Evolutionary conservation across 345 rosid species (phyloP).

Genomic region (Hirschfeldia incana): DNA sequence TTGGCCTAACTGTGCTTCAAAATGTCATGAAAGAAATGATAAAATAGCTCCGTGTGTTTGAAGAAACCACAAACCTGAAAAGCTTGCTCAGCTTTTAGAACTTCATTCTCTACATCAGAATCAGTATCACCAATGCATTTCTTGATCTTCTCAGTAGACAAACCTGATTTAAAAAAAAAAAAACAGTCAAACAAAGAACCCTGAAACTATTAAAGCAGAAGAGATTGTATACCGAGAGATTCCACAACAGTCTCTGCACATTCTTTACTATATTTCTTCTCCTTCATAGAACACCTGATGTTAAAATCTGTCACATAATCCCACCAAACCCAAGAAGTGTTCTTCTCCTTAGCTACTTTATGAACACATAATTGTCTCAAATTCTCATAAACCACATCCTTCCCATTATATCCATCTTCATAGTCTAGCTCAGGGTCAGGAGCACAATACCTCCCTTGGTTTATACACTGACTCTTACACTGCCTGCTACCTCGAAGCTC

Average conservation of each 20-base stretch:
- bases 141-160: constrained; percentile 70
- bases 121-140: constrained; percentile 87
- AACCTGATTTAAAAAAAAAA: constrained; percentile 39
- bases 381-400: constrained; percentile 85
- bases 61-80: constrained; percentile 53
- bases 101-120: constrained; percentile 82
- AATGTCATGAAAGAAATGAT: constrained; percentile 12
- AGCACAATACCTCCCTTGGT: constrained; percentile 90
- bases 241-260: constrained; percentile 70
- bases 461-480: constrained; percentile 92
- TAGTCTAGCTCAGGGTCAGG: constrained; percentile 87
- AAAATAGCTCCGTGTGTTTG: constrained; percentile 23
- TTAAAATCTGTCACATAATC: constrained; percentile 91
- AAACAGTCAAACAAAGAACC: neutral
- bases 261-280: constrained; percentile 73
- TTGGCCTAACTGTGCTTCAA: constrained; percentile 58
- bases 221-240: constrained; percentile 61
- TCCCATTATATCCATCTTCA: constrained; percentile 74
- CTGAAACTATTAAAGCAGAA: neutral
- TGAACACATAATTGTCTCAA: constrained; percentile 94
- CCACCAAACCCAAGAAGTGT: constrained; percentile 93
- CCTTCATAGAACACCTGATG: constrained; percentile 93
- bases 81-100: constrained; percentile 72
- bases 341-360: constrained; percentile 66
- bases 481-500: constrained; percentile 60